A percentile compares a stretch with the other conserved stretches of the same genome.
phyloP scores from a whole-genome alignment of 2,329 filamentous ascomycete genomes.

The Zymoseptoria tritici region DNA sequence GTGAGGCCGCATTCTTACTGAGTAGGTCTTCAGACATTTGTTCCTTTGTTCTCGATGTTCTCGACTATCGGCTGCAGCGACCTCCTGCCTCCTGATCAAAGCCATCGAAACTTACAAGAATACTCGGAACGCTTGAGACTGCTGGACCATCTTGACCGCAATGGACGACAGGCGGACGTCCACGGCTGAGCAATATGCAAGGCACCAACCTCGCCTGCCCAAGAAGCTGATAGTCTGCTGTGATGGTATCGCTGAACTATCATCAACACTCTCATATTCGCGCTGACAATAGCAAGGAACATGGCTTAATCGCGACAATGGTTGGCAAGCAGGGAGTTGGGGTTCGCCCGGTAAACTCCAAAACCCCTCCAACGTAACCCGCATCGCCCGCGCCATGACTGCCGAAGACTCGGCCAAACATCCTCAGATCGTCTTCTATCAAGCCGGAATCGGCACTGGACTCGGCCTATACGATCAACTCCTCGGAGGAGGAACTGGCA shows the following conservation, averaged over 20 bases:
- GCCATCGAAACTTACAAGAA: too few relatives aligned
- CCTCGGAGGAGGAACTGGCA: constrained; percentile 27
- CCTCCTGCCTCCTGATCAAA: too few relatives aligned
- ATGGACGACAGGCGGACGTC: neutral
- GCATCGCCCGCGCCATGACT: constrained; percentile 29
- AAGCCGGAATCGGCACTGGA: constrained; percentile 31
- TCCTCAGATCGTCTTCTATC: constrained; percentile 34
- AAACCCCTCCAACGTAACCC: constrained; percentile 31
- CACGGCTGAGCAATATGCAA: neutral
- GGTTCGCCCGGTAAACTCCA: constrained; percentile 23
- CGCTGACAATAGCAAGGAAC: constrained; percentile 17
- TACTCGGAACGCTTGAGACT: too few relatives aligned
- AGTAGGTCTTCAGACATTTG: too few relatives aligned
- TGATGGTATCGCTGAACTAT: constrained; percentile 15
- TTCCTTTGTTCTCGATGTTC: too few relatives aligned
- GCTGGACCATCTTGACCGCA: neutral
- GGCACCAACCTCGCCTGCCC: constrained; percentile 4
- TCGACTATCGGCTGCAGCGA: too few relatives aligned
- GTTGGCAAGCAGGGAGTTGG: constrained; percentile 20
- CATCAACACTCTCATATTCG: too few relatives aligned
- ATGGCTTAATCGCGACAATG: constrained; percentile 31
- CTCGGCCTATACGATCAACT: constrained; percentile 28
- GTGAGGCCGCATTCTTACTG: too few relatives aligned
- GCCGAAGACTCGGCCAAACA: constrained; percentile 28
- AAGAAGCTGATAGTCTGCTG: constrained; percentile 22